A percentile compares a stretch with the other conserved stretches of the same genome.
Evolutionary conservation across 129 eudicot genomes (phyloP).

Genomic region (Pulicaria dysenterica): DNA sequence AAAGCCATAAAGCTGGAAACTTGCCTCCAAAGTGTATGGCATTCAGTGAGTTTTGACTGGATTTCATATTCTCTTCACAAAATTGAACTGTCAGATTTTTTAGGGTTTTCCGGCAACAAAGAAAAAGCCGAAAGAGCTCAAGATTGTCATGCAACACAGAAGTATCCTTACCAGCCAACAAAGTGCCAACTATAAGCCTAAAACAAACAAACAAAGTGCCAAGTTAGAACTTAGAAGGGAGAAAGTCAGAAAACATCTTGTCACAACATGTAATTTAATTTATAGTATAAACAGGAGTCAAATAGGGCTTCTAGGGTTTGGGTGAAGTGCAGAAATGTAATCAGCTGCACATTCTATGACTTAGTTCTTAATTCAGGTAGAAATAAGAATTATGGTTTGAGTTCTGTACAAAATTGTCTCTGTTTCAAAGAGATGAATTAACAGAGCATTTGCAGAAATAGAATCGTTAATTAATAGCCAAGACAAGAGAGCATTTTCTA

Average conservation of each 20-base stretch:
- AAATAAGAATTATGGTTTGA: too few relatives aligned
- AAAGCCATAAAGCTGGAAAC: conserved; percentile 62
- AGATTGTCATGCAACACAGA: conserved; percentile 19
- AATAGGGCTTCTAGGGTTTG: too few relatives aligned
- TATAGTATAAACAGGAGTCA: too few relatives aligned
- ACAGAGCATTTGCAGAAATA: background rate
- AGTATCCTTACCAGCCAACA: conserved; percentile 36
- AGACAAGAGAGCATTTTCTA: background rate
- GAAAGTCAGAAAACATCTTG: background rate
- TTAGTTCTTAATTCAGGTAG: too few relatives aligned
- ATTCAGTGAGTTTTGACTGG: conserved; percentile 35
- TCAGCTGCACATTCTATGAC: too few relatives aligned
- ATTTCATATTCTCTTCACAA: conserved; percentile 48
- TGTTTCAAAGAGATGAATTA: too few relatives aligned
- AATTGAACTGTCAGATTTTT: conserved; percentile 49
- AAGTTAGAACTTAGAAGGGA: background rate
- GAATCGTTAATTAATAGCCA: background rate
- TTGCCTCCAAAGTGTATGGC: conserved; percentile 40
- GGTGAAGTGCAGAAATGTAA: too few relatives aligned
- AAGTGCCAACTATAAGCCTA: conserved; percentile 69
- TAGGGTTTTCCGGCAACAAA: conserved; percentile 70
- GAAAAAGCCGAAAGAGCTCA: conserved; percentile 55
- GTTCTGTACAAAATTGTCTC: too few relatives aligned
- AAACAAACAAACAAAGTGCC: conserved; percentile 21
- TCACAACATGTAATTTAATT: background rate